Conservation (phyloP, 352 stramenopile genomes). For the Pythium diclinum region DNA sequence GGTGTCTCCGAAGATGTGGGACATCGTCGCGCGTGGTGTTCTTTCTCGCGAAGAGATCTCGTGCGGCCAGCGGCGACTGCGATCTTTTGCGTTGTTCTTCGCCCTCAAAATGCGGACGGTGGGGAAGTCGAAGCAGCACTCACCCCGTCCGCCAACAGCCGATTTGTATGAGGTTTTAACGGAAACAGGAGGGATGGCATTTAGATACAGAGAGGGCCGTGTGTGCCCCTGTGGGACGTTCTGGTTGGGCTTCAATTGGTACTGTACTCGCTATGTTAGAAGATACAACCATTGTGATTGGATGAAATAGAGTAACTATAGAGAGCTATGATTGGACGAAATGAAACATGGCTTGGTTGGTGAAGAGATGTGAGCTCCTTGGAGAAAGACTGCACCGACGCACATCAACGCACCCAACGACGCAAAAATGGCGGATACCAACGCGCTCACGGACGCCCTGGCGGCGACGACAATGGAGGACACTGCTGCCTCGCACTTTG, state of each 20-base stretch:
- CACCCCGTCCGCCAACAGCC: constrained; percentile 9
- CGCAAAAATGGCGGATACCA: constrained; percentile 16
- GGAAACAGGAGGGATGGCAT: constrained; percentile 16
- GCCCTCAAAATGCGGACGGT: neutral
- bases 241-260: neutral
- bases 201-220: neutral
- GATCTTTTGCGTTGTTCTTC: constrained; percentile 31
- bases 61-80: constrained; percentile 3
- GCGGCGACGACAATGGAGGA: constrained; percentile 12
- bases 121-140: constrained; percentile 20
- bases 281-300: neutral
- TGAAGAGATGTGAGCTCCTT: constrained; percentile 25
- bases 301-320: neutral
- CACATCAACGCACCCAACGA: neutral
- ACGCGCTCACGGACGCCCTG: constrained; percentile 17
- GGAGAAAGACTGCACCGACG: constrained; percentile 7
- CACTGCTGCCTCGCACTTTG: neutral
- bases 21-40: constrained; percentile 39
- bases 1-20: constrained; percentile 83
- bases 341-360: constrained; percentile 24
- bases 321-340: constrained; percentile 21
- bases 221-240: neutral
- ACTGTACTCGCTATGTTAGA: constrained; percentile 6
- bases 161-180: neutral
- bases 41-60: constrained; percentile 2